Base-by-base conservation (phyloP, 768 basidiomycete species). In the Lenzites betulinus region DNA sequence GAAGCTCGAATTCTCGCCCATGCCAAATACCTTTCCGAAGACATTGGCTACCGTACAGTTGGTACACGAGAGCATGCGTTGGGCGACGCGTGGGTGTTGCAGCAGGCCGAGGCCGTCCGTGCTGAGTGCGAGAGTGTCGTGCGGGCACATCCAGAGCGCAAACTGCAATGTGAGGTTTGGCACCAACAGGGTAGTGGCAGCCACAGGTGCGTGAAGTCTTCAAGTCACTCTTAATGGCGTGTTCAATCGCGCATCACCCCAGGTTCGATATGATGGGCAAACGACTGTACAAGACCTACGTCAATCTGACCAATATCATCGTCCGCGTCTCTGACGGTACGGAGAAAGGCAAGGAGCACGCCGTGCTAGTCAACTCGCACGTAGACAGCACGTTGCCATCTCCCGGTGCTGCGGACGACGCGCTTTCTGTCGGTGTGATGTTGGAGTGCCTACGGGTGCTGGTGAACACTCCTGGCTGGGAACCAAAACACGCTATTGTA, bases 211-310 rank as follows among this genome's bases (percentile, higher is more conserved):
- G 88, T 76, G 33, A 11, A 44, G 41, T 60, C 20, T 41, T 44
- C 26, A 15, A 30, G 25, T 23, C 2, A 7, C 22, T 18, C 7
- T 3, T 1, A 22, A 5, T 25, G 35, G 36, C 3, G 13, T 20
- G 15, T 7, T 38, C 49, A 48, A 44, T 20, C 48, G 51, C 20
- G 42, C 48, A 15, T 20, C 16, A 3, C n/a, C 28, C 1, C 60
- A 93, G 93, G 28, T 98, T 98, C 71, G 94, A 96, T 71, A 96
- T 98, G 81, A 91, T 95, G 90, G 79, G 78, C 67, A 81, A 89
- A 58, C 81, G 89, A 22, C 76, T 96, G 11, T 92, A 93, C 74
- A 95, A 95, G 71, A 88, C 86, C 25, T 97, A 96, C 62, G 85
- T 87, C 41, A 82, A 92, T 67, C 82, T 98, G n/a, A 85, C 86